Conservation (phyloP, 164 flowering plant species). For the Tinospora cordifolia region DNA sequence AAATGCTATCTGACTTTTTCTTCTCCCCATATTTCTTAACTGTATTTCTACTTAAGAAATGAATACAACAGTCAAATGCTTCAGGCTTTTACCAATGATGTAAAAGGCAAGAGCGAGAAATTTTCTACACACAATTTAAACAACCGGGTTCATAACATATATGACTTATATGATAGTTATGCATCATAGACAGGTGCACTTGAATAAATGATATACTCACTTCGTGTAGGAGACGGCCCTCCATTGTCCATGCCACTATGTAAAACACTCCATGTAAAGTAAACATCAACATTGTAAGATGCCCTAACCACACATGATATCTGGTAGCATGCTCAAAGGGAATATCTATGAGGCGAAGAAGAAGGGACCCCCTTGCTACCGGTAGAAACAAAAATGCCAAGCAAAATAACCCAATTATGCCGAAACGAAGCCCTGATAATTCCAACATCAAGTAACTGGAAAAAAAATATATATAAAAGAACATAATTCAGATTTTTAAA, state of each 20-base stretch:
- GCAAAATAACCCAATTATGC: constrained; percentile 65
- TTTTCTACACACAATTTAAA: no score
- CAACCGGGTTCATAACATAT: no score
- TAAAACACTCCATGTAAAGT: constrained; percentile 71
- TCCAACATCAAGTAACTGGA: constrained; percentile 50
- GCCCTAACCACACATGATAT: constrained; percentile 95
- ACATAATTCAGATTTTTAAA: no score
- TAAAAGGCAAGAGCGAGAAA: no score
- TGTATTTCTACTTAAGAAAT: no score
- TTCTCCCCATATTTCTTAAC: no score
- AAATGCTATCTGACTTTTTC: no score
- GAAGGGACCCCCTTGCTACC: constrained; percentile 74
- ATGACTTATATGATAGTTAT: no score
- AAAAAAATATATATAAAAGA: background rate
- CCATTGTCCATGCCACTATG: constrained; percentile 52
- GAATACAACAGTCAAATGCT: no score
- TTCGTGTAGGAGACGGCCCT: constrained; percentile 44
- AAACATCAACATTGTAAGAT: constrained; percentile 73
- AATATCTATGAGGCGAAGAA: constrained; percentile 76
- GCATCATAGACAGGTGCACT: background rate
- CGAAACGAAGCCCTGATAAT: constrained; percentile 52
- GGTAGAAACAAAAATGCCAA: constrained; percentile 79
- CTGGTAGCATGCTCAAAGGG: constrained; percentile 94
- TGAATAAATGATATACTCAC: constrained; percentile 38
- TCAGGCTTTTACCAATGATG: no score